Conservation (phyloP, 768 basidiomycete species). For the Suillus subaureus region DNA sequence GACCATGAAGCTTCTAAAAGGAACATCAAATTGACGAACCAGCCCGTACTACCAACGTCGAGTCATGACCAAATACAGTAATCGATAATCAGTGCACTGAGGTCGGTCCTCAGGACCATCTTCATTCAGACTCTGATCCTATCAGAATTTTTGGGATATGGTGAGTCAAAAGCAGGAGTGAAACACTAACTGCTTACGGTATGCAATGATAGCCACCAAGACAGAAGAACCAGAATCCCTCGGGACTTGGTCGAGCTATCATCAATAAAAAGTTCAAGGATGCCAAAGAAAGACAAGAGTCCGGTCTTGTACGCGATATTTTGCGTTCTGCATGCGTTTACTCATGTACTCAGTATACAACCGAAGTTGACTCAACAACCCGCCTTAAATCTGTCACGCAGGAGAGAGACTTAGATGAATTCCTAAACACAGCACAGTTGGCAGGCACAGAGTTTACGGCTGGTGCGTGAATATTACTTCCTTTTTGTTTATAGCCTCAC, state of each 20-base stretch:
- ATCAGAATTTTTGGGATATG: not conserved
- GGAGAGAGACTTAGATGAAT: slow-evolving; percentile 94
- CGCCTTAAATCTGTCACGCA: slow-evolving; percentile 92
- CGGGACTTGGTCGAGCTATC: slow-evolving; percentile 92
- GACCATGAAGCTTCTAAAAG: too few species aligned
- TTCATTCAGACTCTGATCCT: not conserved
- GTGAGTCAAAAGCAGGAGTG: not conserved
- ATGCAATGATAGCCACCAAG: slow-evolving; percentile 52
- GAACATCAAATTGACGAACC: too few species aligned
- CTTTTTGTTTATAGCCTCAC: not conserved
- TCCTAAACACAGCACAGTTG: slow-evolving; percentile 90
- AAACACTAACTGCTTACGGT: not conserved
- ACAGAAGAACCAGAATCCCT: slow-evolving; percentile 63
- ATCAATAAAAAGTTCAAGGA: slow-evolving; percentile 79
- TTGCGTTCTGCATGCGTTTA: slow-evolving; percentile 3
- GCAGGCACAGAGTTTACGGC: slow-evolving; percentile 97
- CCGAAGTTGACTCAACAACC: slow-evolving; percentile 67
- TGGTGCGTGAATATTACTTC: slow-evolving; percentile 49
- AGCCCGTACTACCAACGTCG: too few species aligned
- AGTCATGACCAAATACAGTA: not conserved
- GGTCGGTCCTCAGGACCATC: not conserved
- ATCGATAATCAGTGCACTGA: not conserved
- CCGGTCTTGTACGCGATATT: slow-evolving; percentile 60
- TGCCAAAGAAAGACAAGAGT: slow-evolving; percentile 36
- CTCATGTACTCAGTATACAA: slow-evolving; percentile 58